Conservation (phyloP, 768 basidiomycete species). For the Phanerodontia chrysosporium region DNA sequence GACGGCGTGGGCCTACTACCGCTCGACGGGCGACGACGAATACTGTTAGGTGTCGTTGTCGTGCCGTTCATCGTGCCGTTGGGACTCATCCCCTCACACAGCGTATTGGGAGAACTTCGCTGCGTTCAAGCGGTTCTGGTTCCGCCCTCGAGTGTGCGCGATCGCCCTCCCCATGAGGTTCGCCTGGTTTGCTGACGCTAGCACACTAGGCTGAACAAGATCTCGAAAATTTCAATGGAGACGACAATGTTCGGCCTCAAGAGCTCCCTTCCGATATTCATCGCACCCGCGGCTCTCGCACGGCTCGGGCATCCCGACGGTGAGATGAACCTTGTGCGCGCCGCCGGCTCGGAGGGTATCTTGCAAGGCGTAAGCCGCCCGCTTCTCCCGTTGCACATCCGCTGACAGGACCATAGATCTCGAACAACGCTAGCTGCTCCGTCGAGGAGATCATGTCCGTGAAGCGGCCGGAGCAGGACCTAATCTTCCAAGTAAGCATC, state of each 20-base stretch:
- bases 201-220: constrained; percentile 22
- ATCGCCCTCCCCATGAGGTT: constrained; percentile 47
- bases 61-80: too few relatives aligned
- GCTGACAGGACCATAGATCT: constrained; percentile 19
- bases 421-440: constrained; percentile 32
- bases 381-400: not conserved
- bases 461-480: constrained; percentile 22
- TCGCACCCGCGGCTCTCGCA: constrained; percentile 38
- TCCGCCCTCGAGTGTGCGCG: constrained; percentile 49
- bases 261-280: constrained; percentile 33
- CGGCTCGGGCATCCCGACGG: constrained; percentile 45
- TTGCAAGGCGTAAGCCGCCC: constrained; percentile 38
- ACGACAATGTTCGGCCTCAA: constrained; percentile 21
- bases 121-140: constrained; percentile 27
- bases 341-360: constrained; percentile 39
- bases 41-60: constrained; percentile 11
- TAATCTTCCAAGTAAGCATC: constrained; percentile 27
- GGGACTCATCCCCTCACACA: too few relatives aligned
- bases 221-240: constrained; percentile 20
- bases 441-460: constrained; percentile 27
- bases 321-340: constrained; percentile 42
- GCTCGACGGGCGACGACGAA: constrained; percentile 26
- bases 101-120: constrained; percentile 8
- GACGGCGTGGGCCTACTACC: constrained; percentile 29
- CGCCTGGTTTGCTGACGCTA: not conserved